phyloP scores from a whole-genome alignment of 108 stramenopile genomes.

The Hondaea fermentalgiana region DNA sequence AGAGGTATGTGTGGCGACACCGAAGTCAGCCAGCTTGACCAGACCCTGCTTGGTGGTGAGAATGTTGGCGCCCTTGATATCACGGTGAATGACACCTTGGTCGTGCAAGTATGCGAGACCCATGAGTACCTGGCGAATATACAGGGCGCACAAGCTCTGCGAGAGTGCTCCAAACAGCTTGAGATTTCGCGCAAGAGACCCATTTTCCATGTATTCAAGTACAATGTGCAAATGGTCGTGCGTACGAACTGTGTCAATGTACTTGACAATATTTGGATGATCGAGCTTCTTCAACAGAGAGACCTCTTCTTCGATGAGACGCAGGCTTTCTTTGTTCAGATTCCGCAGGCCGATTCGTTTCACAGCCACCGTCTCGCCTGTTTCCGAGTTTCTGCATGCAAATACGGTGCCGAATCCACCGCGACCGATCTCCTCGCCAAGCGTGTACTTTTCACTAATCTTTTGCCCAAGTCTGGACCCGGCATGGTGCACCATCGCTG shows the following conservation, averaged over 20 bases:
- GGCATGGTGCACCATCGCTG: background rate
- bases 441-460: conserved; percentile 7
- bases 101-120: conserved; percentile 53
- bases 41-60: conserved; percentile 36
- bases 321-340: conserved; percentile 29
- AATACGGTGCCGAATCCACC: conserved; percentile 51
- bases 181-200: conserved; percentile 4
- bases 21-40: conserved; percentile 47
- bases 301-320: conserved; percentile 38
- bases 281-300: conserved; percentile 51
- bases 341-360: conserved; percentile 38
- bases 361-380: conserved; percentile 45
- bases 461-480: background rate
- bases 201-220: conserved; percentile 49
- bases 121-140: conserved; percentile 45
- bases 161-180: conserved; percentile 46
- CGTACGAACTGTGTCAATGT: conserved; percentile 40
- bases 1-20: conserved; percentile 25
- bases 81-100: conserved; percentile 54
- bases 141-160: conserved; percentile 46
- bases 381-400: conserved; percentile 37
- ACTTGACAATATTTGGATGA: conserved; percentile 57
- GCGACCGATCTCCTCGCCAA: conserved; percentile 45
- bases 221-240: conserved; percentile 41
- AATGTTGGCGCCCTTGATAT: conserved; percentile 59